phyloP scores from a whole-genome alignment of 768 basidiomycete species.

The Auriculariales sp. region DNA sequence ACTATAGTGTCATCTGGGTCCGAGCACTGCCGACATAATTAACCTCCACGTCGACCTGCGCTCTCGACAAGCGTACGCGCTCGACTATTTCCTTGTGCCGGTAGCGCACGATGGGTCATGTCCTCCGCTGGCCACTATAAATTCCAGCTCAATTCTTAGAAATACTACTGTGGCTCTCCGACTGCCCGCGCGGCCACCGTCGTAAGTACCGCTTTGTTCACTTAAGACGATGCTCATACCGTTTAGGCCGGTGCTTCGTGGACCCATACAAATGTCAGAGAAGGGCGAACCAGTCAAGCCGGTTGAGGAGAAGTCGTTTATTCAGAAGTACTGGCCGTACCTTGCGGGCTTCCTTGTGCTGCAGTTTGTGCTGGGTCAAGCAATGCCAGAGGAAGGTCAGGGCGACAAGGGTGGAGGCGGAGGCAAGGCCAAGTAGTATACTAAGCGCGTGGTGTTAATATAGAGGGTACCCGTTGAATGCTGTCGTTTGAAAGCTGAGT shows the following conservation, averaged over 20 bases:
- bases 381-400: background rate
- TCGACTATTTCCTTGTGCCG: slow-evolving; percentile 61
- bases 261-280: slow-evolving; percentile 49
- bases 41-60: slow-evolving; percentile 34
- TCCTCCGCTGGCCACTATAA: slow-evolving; percentile 17
- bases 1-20: slow-evolving; percentile 52
- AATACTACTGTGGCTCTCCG: slow-evolving; percentile 41
- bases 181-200: slow-evolving; percentile 35
- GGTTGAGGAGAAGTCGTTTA: slow-evolving; percentile 56
- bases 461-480: no score
- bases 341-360: slow-evolving; percentile 38
- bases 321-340: slow-evolving; percentile 90
- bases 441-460: no score
- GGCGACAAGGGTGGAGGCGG: background rate
- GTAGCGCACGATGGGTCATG: slow-evolving; percentile 59
- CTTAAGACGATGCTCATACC: no score
- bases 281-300: slow-evolving; percentile 51
- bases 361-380: background rate
- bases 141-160: slow-evolving; percentile 19
- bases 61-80: slow-evolving; percentile 37
- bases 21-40: slow-evolving; percentile 38
- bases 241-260: slow-evolving; percentile 48
- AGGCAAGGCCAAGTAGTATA: background rate
- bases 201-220: slow-evolving; percentile 24
- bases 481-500: no score